Conservation (phyloP, 2,329 filamentous ascomycete genomes). For the Periconia sp. region DNA sequence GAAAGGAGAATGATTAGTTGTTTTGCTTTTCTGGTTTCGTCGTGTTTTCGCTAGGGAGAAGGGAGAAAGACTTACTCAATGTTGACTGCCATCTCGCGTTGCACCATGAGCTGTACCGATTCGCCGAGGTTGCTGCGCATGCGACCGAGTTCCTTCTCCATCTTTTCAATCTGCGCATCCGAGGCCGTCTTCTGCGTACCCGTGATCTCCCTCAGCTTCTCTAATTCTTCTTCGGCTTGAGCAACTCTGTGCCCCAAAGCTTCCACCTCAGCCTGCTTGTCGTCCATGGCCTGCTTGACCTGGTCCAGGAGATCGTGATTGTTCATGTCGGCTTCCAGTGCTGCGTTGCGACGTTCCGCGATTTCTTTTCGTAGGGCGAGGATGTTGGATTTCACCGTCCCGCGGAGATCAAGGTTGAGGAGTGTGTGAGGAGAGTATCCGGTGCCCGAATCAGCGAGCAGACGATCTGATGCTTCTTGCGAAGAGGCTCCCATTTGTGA, state of each 20-base stretch:
- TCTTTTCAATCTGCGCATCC: slow-evolving; percentile 95
- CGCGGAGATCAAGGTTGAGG: slow-evolving; percentile 83
- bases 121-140: slow-evolving; percentile 84
- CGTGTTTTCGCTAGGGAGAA: background rate
- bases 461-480: slow-evolving; percentile 63
- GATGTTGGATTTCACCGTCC: slow-evolving; percentile 78
- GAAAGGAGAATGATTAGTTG: slow-evolving; percentile 8
- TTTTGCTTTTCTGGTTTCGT: background rate
- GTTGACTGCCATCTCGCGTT: slow-evolving; percentile 93
- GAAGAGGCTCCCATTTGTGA: slow-evolving; percentile 52
- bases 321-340: slow-evolving; percentile 89
- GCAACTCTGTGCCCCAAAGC: slow-evolving; percentile 85
- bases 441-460: slow-evolving; percentile 77
- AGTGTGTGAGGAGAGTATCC: slow-evolving; percentile 91
- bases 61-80: slow-evolving; percentile 70
- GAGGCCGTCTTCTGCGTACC: slow-evolving; percentile 84
- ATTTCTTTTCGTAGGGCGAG: slow-evolving; percentile 82
- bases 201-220: slow-evolving; percentile 85
- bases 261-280: slow-evolving; percentile 91
- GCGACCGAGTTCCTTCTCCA: slow-evolving; percentile 96
- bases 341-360: slow-evolving; percentile 79
- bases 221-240: slow-evolving; percentile 89
- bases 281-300: slow-evolving; percentile 95
- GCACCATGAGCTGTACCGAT: slow-evolving; percentile 87
- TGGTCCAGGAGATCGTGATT: slow-evolving; percentile 91